phyloP scores from a whole-genome alignment of 768 basidiomycete species.

The Kwoniella mangroviensis region DNA sequence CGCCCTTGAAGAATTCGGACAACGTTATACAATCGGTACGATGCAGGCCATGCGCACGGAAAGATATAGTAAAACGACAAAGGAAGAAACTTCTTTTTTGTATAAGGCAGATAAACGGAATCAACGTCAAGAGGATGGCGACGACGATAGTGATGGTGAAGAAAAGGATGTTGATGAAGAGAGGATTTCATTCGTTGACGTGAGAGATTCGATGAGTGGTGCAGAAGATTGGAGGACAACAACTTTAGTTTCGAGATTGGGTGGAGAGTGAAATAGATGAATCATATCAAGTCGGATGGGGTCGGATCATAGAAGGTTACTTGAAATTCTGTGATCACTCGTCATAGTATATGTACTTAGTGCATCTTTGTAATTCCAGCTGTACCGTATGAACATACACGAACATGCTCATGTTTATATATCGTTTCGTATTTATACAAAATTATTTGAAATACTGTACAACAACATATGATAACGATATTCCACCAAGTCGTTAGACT shows the following conservation, averaged over 20 bases:
- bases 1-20: conserved; percentile 36
- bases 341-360: too few relatives aligned
- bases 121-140: neutral
- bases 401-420: too few relatives aligned
- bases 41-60: conserved; percentile 42
- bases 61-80: conserved; percentile 28
- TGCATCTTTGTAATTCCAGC: too few relatives aligned
- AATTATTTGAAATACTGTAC: too few relatives aligned
- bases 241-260: too few relatives aligned
- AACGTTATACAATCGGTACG: conserved; percentile 33
- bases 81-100: conserved; percentile 36
- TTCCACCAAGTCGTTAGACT: neutral
- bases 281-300: too few relatives aligned
- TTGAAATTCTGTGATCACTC: too few relatives aligned
- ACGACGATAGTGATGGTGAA: neutral
- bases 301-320: too few relatives aligned
- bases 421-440: too few relatives aligned
- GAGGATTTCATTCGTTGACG: neutral
- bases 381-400: too few relatives aligned
- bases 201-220: neutral
- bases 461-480: too few relatives aligned
- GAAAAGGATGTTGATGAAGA: neutral
- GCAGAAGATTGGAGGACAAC: neutral
- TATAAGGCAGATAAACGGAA: conserved; percentile 4
- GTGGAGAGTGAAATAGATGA: too few relatives aligned